Conservation (phyloP, 768 basidiomycete genomes). For the Rhizopogon vesiculosus region DNA sequence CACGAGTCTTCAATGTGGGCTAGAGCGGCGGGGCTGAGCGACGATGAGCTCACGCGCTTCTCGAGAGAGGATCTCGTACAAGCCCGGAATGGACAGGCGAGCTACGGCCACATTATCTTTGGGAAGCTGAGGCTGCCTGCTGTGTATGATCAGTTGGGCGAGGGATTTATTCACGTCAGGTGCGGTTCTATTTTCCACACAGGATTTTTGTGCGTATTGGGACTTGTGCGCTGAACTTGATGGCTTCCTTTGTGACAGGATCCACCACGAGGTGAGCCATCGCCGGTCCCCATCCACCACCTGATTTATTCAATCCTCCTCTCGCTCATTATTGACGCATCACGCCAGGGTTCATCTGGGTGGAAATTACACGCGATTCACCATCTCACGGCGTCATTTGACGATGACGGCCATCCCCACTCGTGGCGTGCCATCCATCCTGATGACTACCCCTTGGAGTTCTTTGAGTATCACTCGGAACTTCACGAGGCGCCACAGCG, state of each 20-base stretch:
- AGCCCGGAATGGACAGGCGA: constrained; percentile 50
- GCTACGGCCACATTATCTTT: constrained; percentile 68
- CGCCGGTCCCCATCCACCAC: neutral
- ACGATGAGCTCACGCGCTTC: constrained; percentile 50
- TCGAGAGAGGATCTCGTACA: constrained; percentile 37
- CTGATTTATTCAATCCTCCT: neutral
- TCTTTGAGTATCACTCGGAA: constrained; percentile 16
- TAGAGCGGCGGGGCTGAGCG: constrained; percentile 46
- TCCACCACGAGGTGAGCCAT: neutral
- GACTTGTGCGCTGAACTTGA: neutral
- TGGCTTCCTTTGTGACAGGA: neutral
- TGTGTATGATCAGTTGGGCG: constrained; percentile 53
- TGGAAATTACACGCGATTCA: neutral
- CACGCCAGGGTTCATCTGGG: neutral
- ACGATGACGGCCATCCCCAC: constrained; percentile 43
- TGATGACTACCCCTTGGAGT: constrained; percentile 43
- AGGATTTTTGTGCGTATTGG: neutral
- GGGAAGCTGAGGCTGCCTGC: constrained; percentile 74
- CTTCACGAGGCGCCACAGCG: neutral
- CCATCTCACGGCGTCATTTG: constrained; percentile 6
- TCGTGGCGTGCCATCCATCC: constrained; percentile 66
- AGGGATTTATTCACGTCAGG: constrained; percentile 71
- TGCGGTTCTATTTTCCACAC: constrained; percentile 24
- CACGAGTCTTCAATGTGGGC: constrained; percentile 54
- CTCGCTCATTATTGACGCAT: neutral